Percentiles rank a stretch among this genome's conserved stretches.
Conservation (phyloP, 176 grass and related monocot species). For the maize (Zea mays) region Zm-B73-REFERENCE-NAM-5.0 NC_050100.1:33896001-33896500, state of each 20-base stretch:
- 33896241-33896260: neutral
- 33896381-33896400: conserved; percentile 33
- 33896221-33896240: neutral
- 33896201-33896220: neutral
- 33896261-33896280: conserved; percentile 23
- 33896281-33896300: neutral
- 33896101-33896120: neutral
- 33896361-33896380: conserved; percentile 25
- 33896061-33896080: neutral
- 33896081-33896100: conserved; percentile 1
- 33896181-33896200: neutral
- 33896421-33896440: neutral
- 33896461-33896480: conserved; percentile 7
- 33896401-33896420: neutral
- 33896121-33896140: neutral
- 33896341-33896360: neutral
- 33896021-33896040: no score
- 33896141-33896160: neutral
- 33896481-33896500: conserved; percentile 35
- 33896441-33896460: conserved; percentile 20
- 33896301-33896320: conserved; percentile 21
- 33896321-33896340: neutral
- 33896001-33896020: no score
- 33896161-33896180: neutral
- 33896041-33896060: no score